Evolutionary conservation across 1,284 basidiomycete species (phyloP).

Genomic region (Cutaneotrichosporon dermatis): DNA sequence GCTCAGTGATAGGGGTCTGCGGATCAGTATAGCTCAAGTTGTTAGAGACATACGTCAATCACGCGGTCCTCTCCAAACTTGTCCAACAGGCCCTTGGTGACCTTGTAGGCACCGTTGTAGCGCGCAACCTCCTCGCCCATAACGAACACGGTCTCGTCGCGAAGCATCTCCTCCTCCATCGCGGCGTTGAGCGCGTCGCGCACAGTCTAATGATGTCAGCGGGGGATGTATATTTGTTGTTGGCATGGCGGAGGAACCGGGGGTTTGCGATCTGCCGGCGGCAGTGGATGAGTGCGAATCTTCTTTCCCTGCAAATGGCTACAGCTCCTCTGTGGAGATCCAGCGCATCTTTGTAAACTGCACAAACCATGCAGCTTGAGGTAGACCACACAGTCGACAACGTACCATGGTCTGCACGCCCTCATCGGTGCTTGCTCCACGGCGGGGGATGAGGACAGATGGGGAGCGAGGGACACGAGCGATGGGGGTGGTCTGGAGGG

Average conservation of each 20-base stretch:
- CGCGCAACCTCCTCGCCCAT: conserved; percentile 98
- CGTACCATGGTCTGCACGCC: conserved; percentile 31
- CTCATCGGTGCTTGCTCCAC: conserved; percentile 37
- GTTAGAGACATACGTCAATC: conserved; percentile 60
- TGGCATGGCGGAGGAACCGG: neutral
- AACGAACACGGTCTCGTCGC: conserved; percentile 92
- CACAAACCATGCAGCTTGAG: no score
- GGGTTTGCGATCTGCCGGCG: conserved; percentile 11
- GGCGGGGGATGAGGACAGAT: conserved; percentile 32
- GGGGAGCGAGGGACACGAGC: conserved; percentile 35
- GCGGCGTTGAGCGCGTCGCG: conserved; percentile 96
- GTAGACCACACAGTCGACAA: no score
- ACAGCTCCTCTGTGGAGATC: no score
- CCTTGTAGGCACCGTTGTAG: conserved; percentile 99
- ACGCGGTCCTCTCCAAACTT: conserved; percentile 99
- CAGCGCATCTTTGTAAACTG: no score
- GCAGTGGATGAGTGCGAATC: neutral
- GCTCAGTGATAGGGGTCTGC: conserved; percentile 88
- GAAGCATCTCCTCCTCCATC: conserved; percentile 99
- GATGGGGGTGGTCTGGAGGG: conserved; percentile 39
- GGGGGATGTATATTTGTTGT: neutral
- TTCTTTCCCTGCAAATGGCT: no score
- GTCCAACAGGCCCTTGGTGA: conserved; percentile 96
- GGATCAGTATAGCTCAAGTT: neutral
- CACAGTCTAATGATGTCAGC: conserved; percentile 69